Evolutionary conservation across 169 alveolate species (phyloP).

Genomic region (Eimeria falciformis): DNA sequence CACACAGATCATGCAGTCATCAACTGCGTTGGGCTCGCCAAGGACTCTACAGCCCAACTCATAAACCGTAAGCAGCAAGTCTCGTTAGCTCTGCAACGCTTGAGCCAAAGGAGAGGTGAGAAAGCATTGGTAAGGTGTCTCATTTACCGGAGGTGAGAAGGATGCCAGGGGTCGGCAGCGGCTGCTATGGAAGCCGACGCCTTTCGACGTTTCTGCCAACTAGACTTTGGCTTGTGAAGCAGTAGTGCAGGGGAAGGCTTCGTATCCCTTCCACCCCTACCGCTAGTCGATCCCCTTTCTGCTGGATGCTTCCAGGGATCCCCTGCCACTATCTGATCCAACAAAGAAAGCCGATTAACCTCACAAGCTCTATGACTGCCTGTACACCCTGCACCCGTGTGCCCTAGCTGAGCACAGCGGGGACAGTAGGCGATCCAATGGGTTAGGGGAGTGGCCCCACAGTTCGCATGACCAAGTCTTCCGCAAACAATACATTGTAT

Average conservation of each 20-base stretch:
- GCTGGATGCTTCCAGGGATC: neutral
- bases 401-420: constrained; percentile 43
- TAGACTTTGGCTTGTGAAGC: neutral
- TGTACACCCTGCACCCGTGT: constrained; percentile 28
- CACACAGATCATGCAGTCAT: too few species aligned
- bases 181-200: constrained; percentile 35
- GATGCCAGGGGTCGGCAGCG: constrained; percentile 66
- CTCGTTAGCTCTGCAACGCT: too few species aligned
- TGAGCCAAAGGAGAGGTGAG: too few species aligned
- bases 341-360: too few species aligned
- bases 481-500: constrained; percentile 58
- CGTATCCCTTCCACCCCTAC: neutral
- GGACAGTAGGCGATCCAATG: constrained; percentile 38
- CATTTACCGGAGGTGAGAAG: constrained; percentile 8
- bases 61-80: too few species aligned
- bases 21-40: too few species aligned
- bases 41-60: too few species aligned
- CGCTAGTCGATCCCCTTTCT: neutral
- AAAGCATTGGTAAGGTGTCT: too few species aligned
- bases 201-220: constrained; percentile 24
- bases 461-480: constrained; percentile 52
- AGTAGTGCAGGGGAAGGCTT: too few species aligned
- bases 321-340: too few species aligned
- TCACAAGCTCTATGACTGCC: neutral
- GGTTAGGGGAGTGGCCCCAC: neutral